Percentiles rank a stretch among this genome's conserved stretches.
These are phyloP conservation scores for Boletus holoroseus DNA, from an alignment of 1,284 basidiomycete species.

Conservation along the genomic window DNA sequence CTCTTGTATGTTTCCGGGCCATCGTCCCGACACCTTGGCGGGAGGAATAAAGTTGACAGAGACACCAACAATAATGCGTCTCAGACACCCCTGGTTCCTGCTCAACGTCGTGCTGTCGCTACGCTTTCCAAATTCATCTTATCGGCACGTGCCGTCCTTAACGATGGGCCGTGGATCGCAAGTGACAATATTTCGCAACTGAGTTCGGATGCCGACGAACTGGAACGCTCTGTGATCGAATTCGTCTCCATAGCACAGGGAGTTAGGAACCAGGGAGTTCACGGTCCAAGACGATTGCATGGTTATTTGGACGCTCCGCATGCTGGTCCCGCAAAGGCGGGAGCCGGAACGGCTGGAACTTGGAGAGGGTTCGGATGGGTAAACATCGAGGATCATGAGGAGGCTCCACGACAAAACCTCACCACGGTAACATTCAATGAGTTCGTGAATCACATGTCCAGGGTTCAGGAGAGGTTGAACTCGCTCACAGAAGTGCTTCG, in stretches of 20 bases:
- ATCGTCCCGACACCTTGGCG: constrained; percentile 21
- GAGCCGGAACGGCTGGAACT: constrained; percentile 31
- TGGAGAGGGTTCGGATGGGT: constrained; percentile 35
- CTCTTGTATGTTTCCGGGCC: constrained; percentile 35
- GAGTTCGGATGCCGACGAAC: constrained; percentile 27
- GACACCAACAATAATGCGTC: constrained; percentile 28
- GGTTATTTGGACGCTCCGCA: constrained; percentile 26
- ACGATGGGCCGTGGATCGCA: constrained; percentile 28
- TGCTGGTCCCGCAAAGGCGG: constrained; percentile 17
- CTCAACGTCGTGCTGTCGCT: constrained; percentile 34
- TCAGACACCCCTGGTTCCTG: constrained; percentile 34
- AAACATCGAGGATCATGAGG: constrained; percentile 30
- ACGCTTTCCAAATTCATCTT: constrained; percentile 36
- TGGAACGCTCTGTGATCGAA: constrained; percentile 28
- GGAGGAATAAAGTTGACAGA: constrained; percentile 16
- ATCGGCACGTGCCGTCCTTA: constrained; percentile 32
- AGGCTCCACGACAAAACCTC: constrained; percentile 30
- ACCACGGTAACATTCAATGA: constrained; percentile 22
- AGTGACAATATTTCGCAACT: constrained; percentile 25
- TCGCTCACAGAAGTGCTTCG: constrained; percentile 20
- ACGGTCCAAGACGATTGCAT: constrained; percentile 23
- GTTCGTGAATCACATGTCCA: constrained; percentile 17
- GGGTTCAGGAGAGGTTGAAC: constrained; percentile 20
- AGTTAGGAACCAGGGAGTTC: constrained; percentile 23
- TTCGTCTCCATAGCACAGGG: constrained; percentile 30